Conservation (phyloP, 306 rosid species). For the Crotalaria pallida region DNA sequence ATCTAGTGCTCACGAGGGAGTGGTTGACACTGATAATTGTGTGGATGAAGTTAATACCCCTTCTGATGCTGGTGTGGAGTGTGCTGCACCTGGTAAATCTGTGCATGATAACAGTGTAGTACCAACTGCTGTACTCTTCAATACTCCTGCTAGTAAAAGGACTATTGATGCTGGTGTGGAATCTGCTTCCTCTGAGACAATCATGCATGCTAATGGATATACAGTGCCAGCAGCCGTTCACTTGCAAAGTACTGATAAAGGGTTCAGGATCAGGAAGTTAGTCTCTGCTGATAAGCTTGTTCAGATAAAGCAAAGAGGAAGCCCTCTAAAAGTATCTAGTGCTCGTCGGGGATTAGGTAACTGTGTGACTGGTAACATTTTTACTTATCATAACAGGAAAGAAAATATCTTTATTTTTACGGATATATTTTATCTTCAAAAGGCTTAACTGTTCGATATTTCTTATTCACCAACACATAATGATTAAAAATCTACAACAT, state of each 20-base stretch:
- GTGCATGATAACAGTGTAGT: neutral
- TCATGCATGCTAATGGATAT: neutral
- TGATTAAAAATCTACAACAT: neutral
- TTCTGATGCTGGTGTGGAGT: conserved; percentile 26
- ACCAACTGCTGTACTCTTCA: neutral
- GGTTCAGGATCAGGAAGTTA: conserved; percentile 8
- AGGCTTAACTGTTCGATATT: neutral
- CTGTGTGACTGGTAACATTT: conserved; percentile 29
- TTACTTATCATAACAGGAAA: neutral
- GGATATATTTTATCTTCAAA: conserved; percentile 3
- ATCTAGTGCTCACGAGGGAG: neutral
- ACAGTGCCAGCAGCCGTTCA: neutral
- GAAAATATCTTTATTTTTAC: neutral
- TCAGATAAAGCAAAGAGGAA: conserved; percentile 24
- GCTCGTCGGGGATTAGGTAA: neutral
- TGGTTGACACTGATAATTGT: conserved; percentile 7
- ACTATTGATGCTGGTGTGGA: too few species aligned
- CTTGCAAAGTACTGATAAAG: neutral
- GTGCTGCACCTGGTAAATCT: conserved; percentile 25
- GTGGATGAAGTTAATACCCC: conserved; percentile 23
- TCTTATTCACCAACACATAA: neutral
- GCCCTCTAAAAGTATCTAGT: neutral
- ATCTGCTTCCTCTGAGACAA: neutral
- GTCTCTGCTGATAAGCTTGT: neutral
- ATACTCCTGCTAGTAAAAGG: too few species aligned